Percentiles rank a stretch among this genome's conserved stretches.
Conservation (phyloP, 371 early-diverging fungal species). For the Syncephalastrum racemosum region DNA sequence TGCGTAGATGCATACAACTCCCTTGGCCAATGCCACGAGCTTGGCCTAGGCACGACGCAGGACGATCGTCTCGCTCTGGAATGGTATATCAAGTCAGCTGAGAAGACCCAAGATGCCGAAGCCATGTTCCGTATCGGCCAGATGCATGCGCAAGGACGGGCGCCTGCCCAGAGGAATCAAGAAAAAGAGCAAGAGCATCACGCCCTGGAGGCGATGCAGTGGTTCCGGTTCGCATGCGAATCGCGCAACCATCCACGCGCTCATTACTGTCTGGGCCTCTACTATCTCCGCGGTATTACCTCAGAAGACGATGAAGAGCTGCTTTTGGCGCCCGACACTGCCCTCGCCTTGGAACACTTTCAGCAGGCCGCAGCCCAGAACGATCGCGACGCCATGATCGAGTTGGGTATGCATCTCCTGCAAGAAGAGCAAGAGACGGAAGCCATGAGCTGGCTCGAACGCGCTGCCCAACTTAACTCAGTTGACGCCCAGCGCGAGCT, state of each 20-base stretch:
- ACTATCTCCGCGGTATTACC: conserved; percentile 30
- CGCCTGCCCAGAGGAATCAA: conserved; percentile 3
- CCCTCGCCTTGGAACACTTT: conserved; percentile 30
- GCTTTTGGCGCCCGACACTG: conserved; percentile 12
- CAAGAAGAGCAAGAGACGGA: conserved; percentile 12
- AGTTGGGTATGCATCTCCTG: conserved; percentile 29
- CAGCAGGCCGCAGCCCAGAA: conserved; percentile 34
- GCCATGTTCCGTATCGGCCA: conserved; percentile 48
- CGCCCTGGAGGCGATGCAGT: conserved; percentile 34
- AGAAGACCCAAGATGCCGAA: conserved; percentile 37
- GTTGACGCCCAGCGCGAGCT: conserved; percentile 41
- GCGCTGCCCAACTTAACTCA: conserved; percentile 37
- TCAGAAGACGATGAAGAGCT: conserved; percentile 5
- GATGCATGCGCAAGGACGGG: conserved; percentile 32
- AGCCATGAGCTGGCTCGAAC: conserved; percentile 27
- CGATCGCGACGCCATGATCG: conserved; percentile 39
- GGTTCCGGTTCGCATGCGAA: conserved; percentile 31
- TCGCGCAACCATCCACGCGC: conserved; percentile 33
- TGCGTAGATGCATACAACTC: conserved; percentile 41
- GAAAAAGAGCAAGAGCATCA: conserved; percentile 14
- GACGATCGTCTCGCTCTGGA: conserved; percentile 46
- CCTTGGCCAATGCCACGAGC: conserved; percentile 46
- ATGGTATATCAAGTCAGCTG: conserved; percentile 43
- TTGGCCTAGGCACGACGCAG: conserved; percentile 42
- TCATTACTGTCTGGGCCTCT: conserved; percentile 35